A percentile compares a stretch with the other conserved stretches of the same genome.
Conservation (phyloP, 768 basidiomycete species). For the Amanita molliuscula region DNA sequence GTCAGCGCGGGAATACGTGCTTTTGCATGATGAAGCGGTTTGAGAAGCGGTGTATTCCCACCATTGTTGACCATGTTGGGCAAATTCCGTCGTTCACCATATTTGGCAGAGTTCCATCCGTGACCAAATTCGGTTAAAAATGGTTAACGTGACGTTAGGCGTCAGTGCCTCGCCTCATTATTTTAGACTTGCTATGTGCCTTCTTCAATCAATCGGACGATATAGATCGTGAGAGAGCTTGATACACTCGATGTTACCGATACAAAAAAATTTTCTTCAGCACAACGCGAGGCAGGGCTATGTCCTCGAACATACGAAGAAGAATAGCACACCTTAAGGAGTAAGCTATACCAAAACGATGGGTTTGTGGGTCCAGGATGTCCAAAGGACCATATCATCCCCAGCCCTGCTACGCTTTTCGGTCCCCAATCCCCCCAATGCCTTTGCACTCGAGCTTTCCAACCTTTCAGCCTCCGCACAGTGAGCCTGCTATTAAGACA, state of each 20-base stretch:
- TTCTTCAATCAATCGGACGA: background rate
- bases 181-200: background rate
- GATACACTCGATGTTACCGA: background rate
- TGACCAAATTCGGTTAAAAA: background rate
- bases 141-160: background rate
- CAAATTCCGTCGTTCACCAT: too few relatives aligned
- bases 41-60: slow-evolving; percentile 15
- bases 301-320: slow-evolving; percentile 1
- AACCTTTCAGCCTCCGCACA: background rate
- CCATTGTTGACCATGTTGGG: too few relatives aligned
- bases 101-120: background rate
- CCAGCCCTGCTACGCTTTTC: background rate
- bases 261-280: background rate
- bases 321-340: slow-evolving; percentile 2
- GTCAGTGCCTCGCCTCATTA: background rate
- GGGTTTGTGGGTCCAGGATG: slow-evolving; percentile 3
- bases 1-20: slow-evolving; percentile 74
- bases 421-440: slow-evolving; percentile 1
- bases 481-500: background rate
- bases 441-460: background rate
- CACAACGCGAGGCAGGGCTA: slow-evolving; percentile 3
- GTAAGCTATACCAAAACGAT: background rate
- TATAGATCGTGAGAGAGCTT: slow-evolving; percentile 1
- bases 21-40: slow-evolving; percentile 68
- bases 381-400: background rate